Base-by-base conservation (phyloP, 164 flowering plant species). In the Euptelea pleiosperma region DNA sequence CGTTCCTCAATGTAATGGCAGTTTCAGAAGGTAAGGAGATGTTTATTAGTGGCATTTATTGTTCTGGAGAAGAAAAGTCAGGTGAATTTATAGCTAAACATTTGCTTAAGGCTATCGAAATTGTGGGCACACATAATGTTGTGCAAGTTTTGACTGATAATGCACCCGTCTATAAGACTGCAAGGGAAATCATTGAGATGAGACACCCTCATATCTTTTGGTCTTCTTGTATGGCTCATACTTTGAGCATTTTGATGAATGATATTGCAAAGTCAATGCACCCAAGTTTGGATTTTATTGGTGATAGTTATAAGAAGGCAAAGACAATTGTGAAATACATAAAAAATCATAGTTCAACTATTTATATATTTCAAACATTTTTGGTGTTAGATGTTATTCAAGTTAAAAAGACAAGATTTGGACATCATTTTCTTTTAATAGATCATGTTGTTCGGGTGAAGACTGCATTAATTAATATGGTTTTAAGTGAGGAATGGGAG, bases 171-270 rank as follows among this genome's bases (percentile, higher is more conserved):
- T 64, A 65, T 43, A 71, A 48, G 60, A 31, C 28, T 12, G 71
- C 73, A 0, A 61, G 73, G 19, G 45, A 28, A 10, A 50, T 61
- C 11, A 48, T 75, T 33, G 52, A 63, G 33, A 58, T 25, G 46
- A 65, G 43, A 44, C 36, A 72, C 31, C 61, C 58, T 14, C 69
- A 72, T 50, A 65, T 72, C 2, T 69, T 75, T 63, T 75, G 71
- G 79, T 68, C 68, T 24, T 63, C 59, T 44, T 68, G 70, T 55
- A 60, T 65, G 35, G 66, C 67, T 21, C 73, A 72, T 49, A 51
- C 69, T 25, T 36, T 72, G 28, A 72, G 67, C 49, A 30, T 69
- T 9, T 36, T 72, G 16, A 43, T 69, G 8, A 72, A 69, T 26
- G 79, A 65, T 51, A 51, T 67, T 28, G 50, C 29, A 24, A 30